Conservation (phyloP, 2,329 filamentous ascomycete genomes). For the Monosporascus ibericus region DNA sequence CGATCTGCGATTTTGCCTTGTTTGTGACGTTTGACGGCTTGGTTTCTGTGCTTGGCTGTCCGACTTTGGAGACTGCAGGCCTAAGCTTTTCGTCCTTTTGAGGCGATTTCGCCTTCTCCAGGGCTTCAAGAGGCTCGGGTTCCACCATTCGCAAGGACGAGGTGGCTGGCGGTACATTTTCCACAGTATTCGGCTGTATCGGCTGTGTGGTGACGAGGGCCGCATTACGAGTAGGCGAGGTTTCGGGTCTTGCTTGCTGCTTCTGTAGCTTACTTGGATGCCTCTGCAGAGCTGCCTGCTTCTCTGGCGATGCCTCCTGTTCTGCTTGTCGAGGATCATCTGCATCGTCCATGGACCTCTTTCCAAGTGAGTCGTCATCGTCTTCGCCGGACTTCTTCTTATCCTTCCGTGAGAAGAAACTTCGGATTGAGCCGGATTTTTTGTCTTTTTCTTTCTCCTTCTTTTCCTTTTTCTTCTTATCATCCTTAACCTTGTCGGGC, state of each 20-base stretch:
- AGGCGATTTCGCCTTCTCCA: slow-evolving; percentile 22
- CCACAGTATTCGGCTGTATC: slow-evolving; percentile 42
- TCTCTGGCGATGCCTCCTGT: slow-evolving; percentile 41
- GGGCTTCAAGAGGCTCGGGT: slow-evolving; percentile 37
- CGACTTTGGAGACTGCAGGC: slow-evolving; percentile 35
- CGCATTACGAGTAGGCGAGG: slow-evolving; percentile 39
- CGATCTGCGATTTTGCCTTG: slow-evolving; percentile 55
- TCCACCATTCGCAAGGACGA: slow-evolving; percentile 53
- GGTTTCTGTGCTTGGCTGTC: slow-evolving; percentile 37
- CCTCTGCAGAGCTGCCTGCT: slow-evolving; percentile 40
- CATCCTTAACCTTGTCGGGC: slow-evolving; percentile 50
- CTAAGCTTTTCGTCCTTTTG: slow-evolving; percentile 33
- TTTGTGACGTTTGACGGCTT: slow-evolving; percentile 49
- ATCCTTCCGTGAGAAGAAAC: slow-evolving; percentile 58
- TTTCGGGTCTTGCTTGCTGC: slow-evolving; percentile 46
- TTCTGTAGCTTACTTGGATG: slow-evolving; percentile 67
- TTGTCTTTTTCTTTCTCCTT: slow-evolving; percentile 43
- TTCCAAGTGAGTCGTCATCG: slow-evolving; percentile 56
- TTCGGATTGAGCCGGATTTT: slow-evolving; percentile 42
- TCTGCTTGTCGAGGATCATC: slow-evolving; percentile 40
- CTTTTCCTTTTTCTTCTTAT: slow-evolving; percentile 60
- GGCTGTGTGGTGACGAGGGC: slow-evolving; percentile 20
- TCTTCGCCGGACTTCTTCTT: slow-evolving; percentile 52
- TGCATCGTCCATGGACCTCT: slow-evolving; percentile 53
- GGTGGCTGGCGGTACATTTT: slow-evolving; percentile 46